These are phyloP conservation scores for Cyclotella cryptica DNA, from an alignment of 108 stramenopile genomes.

Conservation along the genomic window DNA sequence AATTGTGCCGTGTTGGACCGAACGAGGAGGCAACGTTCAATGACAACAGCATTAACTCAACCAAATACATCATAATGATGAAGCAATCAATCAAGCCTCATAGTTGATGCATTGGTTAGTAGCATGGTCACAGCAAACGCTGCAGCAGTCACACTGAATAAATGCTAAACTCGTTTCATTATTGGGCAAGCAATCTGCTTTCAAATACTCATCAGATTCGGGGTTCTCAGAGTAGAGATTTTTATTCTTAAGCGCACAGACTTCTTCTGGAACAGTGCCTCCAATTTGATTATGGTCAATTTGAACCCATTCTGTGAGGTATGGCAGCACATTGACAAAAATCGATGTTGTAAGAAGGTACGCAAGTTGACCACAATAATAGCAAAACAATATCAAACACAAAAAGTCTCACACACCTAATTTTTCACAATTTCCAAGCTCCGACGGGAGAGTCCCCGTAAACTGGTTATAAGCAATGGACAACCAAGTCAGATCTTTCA, in stretches of 20 bases:
- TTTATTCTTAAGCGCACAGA: not conserved
- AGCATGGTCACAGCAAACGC: not conserved
- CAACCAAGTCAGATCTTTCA: constrained; percentile 1
- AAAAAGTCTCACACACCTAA: not conserved
- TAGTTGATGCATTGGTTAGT: not conserved
- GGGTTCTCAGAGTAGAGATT: not conserved
- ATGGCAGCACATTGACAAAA: not conserved
- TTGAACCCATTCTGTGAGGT: not conserved
- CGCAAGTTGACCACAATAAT: too few species aligned
- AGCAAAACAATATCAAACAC: not conserved
- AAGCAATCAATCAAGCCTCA: too few species aligned
- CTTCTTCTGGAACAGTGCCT: constrained; percentile 22
- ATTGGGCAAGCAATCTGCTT: constrained; percentile 2
- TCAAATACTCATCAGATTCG: not conserved
- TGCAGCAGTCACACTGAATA: not conserved
- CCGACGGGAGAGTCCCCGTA: constrained; percentile 24
- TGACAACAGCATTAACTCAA: too few species aligned
- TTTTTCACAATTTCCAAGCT: constrained; percentile 13
- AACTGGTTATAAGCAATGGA: constrained; percentile 11
- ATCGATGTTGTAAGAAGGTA: not conserved
- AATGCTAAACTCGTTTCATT: not conserved
- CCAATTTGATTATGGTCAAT: constrained; percentile 5
- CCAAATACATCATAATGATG: too few species aligned
- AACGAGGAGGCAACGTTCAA: too few species aligned
- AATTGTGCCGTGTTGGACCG: too few species aligned